Evolutionary conservation across 768 basidiomycete species (phyloP), one percentile per base, ranked within the genome.

Genomic region (Russula earlei): DNA sequence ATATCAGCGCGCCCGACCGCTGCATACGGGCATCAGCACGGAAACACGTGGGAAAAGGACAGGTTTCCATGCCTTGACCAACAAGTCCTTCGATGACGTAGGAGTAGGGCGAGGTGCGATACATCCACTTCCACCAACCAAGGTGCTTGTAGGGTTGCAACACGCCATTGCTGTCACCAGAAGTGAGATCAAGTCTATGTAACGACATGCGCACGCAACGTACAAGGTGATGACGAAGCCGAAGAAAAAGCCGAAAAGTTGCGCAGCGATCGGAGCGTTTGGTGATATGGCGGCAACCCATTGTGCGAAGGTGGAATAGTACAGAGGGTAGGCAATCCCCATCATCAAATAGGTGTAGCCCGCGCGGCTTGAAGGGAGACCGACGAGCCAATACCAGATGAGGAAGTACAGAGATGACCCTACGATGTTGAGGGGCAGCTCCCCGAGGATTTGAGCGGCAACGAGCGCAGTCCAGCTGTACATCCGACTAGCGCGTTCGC

Each of bases 381-480:
- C 75, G 48, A 77, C 71, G 8, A 74, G 69, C 72, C 73, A 78
- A 62, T 73, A 79, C 76, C 76, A 80, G 65, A 74, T 74, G 43
- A 72, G 42, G 65, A 74, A 78, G 65, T 72, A 73, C 19, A 78
- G 6, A 9, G 73, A 67, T 0, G 72, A 70, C 8, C 66, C 66
- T 40, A 72, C 15, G 19, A 75, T 71, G 55, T 77, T 77, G 66
- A 74, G 72, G 15, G 75, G 75, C 1, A 75, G 42, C 63, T 78
- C 77, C 33, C 70, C 68, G 33, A 72, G 54, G 46, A 71, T 61
- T 58, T 71, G 71, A 4, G 71, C 64, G 5, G 69, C 67, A 45
- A 71, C 41, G 33, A 71, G 64, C 17, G 71, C 67, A 8, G 67
- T 63, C 73, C 73, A 76, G 52, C 63, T 67, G 64, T 75, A 76